Evolutionary conservation across 768 basidiomycete genomes (phyloP), one percentile per base, ranked within the genome.

Genomic region (Suillus subaureus): DNA sequence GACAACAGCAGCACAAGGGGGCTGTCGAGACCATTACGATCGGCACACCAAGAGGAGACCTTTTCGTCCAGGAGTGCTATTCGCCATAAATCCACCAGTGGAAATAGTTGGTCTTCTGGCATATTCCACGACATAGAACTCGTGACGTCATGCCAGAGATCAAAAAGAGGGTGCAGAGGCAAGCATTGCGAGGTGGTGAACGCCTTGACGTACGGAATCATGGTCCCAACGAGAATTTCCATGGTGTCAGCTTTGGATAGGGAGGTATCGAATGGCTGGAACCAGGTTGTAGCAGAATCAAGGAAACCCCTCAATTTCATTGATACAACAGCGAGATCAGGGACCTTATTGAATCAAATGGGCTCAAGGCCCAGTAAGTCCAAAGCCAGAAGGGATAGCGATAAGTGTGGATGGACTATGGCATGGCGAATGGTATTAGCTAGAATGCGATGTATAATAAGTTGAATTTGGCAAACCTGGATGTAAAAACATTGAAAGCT

Each of bases 81-180:
- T 1, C 94, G 83, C 90, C 93, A 92, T 69, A 96, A 80, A 72
- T 97, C 95, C 12, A 89, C 83, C 6, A 95, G 74, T 0, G 95
- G 94, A 79, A 96, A 97, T 37, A 94, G 80, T 40, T 85, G 79
- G 8, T 82, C 80, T 0, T 80, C 63, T 0, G 85, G 81, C 1
- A 96, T 84, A 4, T 77, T 78, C 16, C 74, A 66, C 0, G 74
- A 72, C 2, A 94, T 75, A 1, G 75, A 70, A 4, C 69, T 71
- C 3, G 87, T 87, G 4, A 81, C 78, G 16, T 80, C 77, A 0
- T 82, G 73, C 87, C 87, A 92, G 3, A 77, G 70, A 13, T 73
- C 73, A 23, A 88, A 77, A 4, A 83, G 70, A 1, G 76, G 71
- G 0, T 83, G 67, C 7, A 9, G 80, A 75, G 2, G 80, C 51